Conservation (phyloP, 164 flowering plant species). For the Piper longum region DNA sequence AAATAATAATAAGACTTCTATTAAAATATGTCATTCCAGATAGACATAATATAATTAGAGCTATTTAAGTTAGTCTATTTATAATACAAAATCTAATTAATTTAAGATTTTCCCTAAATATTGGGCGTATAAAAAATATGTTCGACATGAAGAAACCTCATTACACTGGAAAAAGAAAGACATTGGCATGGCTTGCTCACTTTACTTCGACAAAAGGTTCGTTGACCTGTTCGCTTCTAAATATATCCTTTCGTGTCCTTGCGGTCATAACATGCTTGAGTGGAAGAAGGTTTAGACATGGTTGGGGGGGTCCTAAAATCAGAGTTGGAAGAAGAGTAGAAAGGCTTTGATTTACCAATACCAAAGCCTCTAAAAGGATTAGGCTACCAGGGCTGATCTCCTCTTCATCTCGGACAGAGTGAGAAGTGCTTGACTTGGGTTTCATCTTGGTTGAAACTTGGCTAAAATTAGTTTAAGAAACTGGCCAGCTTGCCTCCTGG, state of each 20-base stretch:
- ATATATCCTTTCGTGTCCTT: conserved; percentile 25
- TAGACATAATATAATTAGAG: too few relatives aligned
- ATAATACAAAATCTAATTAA: too few relatives aligned
- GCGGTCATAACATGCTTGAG: conserved; percentile 4
- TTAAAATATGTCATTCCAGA: too few relatives aligned
- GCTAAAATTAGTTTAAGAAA: conserved; percentile 13
- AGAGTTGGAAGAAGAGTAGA: conserved; percentile 27
- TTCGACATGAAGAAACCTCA: neutral
- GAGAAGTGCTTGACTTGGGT: conserved; percentile 21
- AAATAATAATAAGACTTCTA: too few relatives aligned
- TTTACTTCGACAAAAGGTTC: conserved; percentile 11
- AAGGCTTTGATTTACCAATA: conserved; percentile 7
- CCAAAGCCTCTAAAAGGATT: conserved; percentile 16
- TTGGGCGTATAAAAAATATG: too few relatives aligned
- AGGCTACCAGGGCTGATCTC: conserved; percentile 45
- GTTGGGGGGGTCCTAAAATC: conserved; percentile 56
- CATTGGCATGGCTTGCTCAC: conserved; percentile 11
- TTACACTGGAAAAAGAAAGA: conserved; percentile 7
- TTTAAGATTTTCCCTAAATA: too few relatives aligned
- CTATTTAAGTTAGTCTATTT: too few relatives aligned
- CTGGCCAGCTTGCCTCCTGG: conserved; percentile 48
- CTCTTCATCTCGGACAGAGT: conserved; percentile 33
- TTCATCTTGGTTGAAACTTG: conserved; percentile 66
- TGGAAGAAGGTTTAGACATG: conserved; percentile 26
- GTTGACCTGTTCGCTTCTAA: conserved; percentile 22